phyloP scores from a whole-genome alignment of 345 rosid species.

The Lepidium aucheri region DNA sequence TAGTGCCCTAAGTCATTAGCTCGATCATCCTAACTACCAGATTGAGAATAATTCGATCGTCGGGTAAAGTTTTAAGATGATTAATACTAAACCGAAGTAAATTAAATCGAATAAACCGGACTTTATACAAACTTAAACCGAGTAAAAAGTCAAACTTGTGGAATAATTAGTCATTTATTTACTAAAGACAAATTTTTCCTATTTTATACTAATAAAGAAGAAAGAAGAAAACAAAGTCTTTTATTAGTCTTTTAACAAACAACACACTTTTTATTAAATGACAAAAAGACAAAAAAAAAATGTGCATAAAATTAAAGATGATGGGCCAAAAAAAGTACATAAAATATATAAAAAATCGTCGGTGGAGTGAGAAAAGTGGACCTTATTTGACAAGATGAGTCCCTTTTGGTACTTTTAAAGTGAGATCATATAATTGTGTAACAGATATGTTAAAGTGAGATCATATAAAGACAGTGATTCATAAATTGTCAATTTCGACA shows the following conservation, averaged over 20 bases:
- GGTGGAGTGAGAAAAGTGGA: not conserved
- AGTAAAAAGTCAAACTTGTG: not conserved
- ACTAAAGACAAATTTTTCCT: not conserved
- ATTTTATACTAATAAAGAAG: not conserved
- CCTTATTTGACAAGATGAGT: not conserved
- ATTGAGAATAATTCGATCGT: too few species aligned
- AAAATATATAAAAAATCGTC: not conserved
- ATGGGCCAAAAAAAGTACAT: not conserved
- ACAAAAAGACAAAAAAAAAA: constrained; percentile 1
- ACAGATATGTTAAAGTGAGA: too few species aligned
- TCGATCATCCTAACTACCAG: too few species aligned
- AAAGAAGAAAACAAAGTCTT: constrained; percentile 4
- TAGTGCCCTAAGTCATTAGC: too few species aligned
- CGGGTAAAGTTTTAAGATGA: not conserved
- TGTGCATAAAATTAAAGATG: not conserved
- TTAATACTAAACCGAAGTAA: not conserved
- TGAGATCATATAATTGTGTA: not conserved
- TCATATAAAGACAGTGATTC: too few species aligned
- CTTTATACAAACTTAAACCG: not conserved
- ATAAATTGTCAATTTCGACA: not conserved
- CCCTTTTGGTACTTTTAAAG: not conserved
- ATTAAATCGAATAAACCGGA: not conserved
- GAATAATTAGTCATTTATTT: not conserved
- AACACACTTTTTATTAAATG: constrained; percentile 3
- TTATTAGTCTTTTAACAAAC: constrained; percentile 10